Evolutionary conservation across 768 basidiomycete genomes (phyloP), one percentile per base, ranked within the genome.

Genomic region (Mycena latifolia): DNA sequence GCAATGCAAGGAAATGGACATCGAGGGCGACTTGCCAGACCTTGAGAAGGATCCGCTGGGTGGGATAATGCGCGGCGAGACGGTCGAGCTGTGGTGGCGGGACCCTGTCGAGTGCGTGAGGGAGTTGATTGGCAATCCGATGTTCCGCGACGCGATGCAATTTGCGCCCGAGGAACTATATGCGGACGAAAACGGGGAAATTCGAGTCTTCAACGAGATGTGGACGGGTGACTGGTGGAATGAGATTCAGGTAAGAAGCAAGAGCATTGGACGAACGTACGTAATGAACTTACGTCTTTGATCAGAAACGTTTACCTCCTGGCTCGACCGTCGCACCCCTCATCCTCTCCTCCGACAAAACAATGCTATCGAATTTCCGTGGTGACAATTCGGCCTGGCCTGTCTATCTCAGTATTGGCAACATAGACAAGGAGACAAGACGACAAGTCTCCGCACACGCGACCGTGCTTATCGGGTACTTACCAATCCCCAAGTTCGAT

Each of bases 261-360:
- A 41, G 53, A 17, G 58, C 57, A 1, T 14, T 6, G 5, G 20
- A 11, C 22, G n/a, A 43, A 25, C 10, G 33, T 35, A 45, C 18
- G 28, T 9, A 18, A 29, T 10, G 15, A 4, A 41, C 20, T 45
- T 12, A 45, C 20, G 12, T 14, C 29, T 33, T 46, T 11, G 29
- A 45, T 46, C 17, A 56, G 43, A 56, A 46, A 22, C 55, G 43
- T 22, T 43, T 56, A 45, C 55, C 55, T 17, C 18, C 61, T 24
- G 35, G 54, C 22, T 69, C 72, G 0, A 66, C 74, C 6, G 28
- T 77, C 5, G 72, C 71, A 0, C 77, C 77, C 0, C 47, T 81
- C 4, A 79, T 81, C 20, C 45, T 81, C 2, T 61, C 77, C 0
- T 77, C 78, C 0, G 79, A 81, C 66, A 78, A 81, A 52, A 82